Base-by-base conservation (phyloP, 2,329 filamentous ascomycete species). In the Escovopsis sp. region DNA sequence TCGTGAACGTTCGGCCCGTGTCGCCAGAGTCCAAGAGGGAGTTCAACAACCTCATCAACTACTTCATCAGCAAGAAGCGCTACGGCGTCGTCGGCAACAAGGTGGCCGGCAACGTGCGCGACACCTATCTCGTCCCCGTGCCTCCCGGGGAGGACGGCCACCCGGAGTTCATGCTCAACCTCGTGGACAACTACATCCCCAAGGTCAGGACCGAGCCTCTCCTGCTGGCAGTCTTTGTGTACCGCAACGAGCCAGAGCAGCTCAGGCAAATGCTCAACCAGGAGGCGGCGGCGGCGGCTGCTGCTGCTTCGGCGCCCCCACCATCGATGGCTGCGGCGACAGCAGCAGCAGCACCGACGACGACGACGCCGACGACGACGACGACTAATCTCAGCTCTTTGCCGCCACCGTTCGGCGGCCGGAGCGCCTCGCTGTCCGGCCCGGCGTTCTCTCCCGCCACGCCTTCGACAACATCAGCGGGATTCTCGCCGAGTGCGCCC, bases 61-160 rank as follows among this genome's bases (percentile, higher is more conserved):
- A 98, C 62, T 96, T 98, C 56, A 68, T 78, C 35, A 72, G 71
- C 39, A 84, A 89, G 54, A 75, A 83, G 48, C 74, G 87, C 30
- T 98, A 94, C 57, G 89, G 87, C 15, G 89, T 96, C 2, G 72
- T 95, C 7, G 80, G 80, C 12, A 84, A 89, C 55, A 82, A 84
- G 57, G 73, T 74, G 1, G 64, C 79, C 27, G 73, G 77, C 15
- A 81, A 86, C 45, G 82, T 95, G 39, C 81, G 87, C 45, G 89
- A 96, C 56, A 84, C 88, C 2, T 96, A 96, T 58, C 73, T 96
- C 29, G 81, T 95, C 9, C 89, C 91, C 0, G 76, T 96, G 5
- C 76, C 86, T 29, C 72, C 79, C 5, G 86, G 84, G 24, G 70
- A 75, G 24, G 70, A 67, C 30, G 74, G 73, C 39, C 74, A 89